These are phyloP conservation scores for Penicillium sp. DNA, from an alignment of 2,329 filamentous ascomycete species.

Conservation along the genomic window DNA sequence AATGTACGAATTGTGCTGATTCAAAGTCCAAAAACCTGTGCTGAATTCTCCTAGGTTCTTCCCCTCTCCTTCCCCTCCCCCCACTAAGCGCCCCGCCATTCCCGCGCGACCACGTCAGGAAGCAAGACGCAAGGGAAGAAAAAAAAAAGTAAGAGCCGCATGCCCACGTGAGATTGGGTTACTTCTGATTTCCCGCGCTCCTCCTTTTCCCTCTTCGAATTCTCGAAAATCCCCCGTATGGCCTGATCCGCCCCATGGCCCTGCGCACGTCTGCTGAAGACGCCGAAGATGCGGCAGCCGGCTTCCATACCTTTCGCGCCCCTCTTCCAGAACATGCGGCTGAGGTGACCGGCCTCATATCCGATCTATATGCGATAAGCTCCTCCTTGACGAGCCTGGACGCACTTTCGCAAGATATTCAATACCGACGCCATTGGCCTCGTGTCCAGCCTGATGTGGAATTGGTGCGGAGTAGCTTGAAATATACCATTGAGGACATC, in stretches of 20 bases:
- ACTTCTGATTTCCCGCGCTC: conserved; percentile 2
- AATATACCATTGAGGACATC: conserved; percentile 54
- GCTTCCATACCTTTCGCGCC: conserved; percentile 51
- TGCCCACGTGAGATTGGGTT: conserved; percentile 15
- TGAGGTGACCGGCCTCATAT: conserved; percentile 55
- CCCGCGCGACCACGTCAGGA: conserved; percentile 27
- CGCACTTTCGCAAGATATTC: conserved; percentile 41
- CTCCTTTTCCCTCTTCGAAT: not conserved
- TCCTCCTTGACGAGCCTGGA: conserved; percentile 51
- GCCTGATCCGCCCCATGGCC: conserved; percentile 34
- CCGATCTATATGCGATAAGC: conserved; percentile 57
- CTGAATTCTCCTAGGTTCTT: not conserved
- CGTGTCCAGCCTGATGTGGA: conserved; percentile 50
- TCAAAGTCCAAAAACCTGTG: not conserved
- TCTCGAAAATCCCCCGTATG: conserved; percentile 15
- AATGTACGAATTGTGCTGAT: not conserved
- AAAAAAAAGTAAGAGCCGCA: conserved; percentile 22
- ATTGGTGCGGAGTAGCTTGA: conserved; percentile 50
- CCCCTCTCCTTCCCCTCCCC: conserved; percentile 6
- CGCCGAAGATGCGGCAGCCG: conserved; percentile 55
- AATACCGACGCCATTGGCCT: conserved; percentile 39
- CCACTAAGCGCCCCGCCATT: conserved; percentile 26
- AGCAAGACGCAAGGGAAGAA: conserved; percentile 11
- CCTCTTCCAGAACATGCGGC: conserved; percentile 53
- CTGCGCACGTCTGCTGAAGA: conserved; percentile 47